Conservation (phyloP, 805 yeast genomes). For the Tetrapisispora iriomotensis region DNA sequence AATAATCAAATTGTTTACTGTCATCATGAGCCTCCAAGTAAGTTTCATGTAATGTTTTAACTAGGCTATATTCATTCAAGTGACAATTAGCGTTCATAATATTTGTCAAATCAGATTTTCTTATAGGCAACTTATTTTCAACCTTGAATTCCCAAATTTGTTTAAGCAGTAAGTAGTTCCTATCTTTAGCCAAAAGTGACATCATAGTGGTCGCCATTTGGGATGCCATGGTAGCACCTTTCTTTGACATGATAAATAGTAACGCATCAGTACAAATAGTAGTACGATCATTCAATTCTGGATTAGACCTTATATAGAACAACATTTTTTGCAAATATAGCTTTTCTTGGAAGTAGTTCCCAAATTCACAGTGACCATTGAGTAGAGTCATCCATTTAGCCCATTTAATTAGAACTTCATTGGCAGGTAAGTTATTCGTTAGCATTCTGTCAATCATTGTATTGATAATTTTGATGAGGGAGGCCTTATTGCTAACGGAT, state of each 20-base stretch:
- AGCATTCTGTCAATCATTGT: slow-evolving; percentile 9
- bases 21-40: slow-evolving; percentile 36
- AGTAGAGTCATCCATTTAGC: slow-evolving; percentile 15
- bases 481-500: slow-evolving; percentile 11
- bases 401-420: slow-evolving; percentile 16
- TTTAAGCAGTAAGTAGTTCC: slow-evolving; percentile 11
- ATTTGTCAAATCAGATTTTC: slow-evolving; percentile 15
- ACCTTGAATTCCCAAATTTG: slow-evolving; percentile 29
- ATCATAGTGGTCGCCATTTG: slow-evolving; percentile 25
- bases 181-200: slow-evolving; percentile 10
- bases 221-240: slow-evolving; percentile 18
- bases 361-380: slow-evolving; percentile 22
- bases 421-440: slow-evolving; percentile 1
- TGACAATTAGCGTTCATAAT: slow-evolving; percentile 19
- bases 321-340: slow-evolving; percentile 13
- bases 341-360: slow-evolving; percentile 14
- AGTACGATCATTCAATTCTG: background rate
- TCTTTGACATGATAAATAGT: background rate
- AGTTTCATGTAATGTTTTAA: slow-evolving; percentile 29
- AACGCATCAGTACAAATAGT: background rate
- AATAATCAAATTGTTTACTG: slow-evolving; percentile 36
- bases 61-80: slow-evolving; percentile 14
- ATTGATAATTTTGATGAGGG: slow-evolving; percentile 12
- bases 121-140: slow-evolving; percentile 11
- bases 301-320: slow-evolving; percentile 10